Conservation (phyloP, 164 flowering plant species). For the Chloranthus sessilifolius region DNA sequence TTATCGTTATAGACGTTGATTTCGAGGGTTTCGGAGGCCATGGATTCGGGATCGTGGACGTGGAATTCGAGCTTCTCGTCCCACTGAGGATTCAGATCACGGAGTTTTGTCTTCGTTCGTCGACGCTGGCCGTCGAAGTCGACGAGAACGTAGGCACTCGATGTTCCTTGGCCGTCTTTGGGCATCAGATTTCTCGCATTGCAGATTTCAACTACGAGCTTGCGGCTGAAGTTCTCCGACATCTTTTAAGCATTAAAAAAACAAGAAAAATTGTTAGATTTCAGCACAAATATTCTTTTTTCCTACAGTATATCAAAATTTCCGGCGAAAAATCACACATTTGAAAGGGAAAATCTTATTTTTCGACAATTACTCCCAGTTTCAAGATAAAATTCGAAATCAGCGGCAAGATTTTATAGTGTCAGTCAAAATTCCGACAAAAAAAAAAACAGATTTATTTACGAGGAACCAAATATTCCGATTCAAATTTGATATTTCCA, state of each 20-base stretch:
- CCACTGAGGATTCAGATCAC: conserved; percentile 92
- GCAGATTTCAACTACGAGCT: conserved; percentile 65
- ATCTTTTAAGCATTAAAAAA: conserved; percentile 11
- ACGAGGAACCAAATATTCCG: no score
- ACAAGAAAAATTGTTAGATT: background rate
- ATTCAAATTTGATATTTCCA: no score
- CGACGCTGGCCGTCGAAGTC: conserved; percentile 86
- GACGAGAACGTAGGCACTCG: conserved; percentile 76
- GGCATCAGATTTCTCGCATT: conserved; percentile 90
- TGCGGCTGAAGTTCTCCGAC: conserved; percentile 39
- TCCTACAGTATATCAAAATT: background rate
- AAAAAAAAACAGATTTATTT: no score
- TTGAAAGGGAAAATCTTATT: no score
- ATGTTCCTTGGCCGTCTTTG: conserved; percentile 94
- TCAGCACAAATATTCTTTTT: background rate
- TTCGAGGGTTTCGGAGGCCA: conserved; percentile 60
- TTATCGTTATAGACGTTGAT: conserved; percentile 77
- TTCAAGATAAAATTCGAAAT: no score
- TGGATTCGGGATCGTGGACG: conserved; percentile 53
- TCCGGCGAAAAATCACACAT: background rate
- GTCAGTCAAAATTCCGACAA: no score
- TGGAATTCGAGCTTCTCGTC: conserved; percentile 77
- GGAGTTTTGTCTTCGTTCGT: conserved; percentile 63
- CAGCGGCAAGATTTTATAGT: no score
- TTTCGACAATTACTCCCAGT: no score